These are phyloP conservation scores for Echinosophora koreensis DNA, from an alignment of 306 rosid genomes.

Conservation along the genomic window DNA sequence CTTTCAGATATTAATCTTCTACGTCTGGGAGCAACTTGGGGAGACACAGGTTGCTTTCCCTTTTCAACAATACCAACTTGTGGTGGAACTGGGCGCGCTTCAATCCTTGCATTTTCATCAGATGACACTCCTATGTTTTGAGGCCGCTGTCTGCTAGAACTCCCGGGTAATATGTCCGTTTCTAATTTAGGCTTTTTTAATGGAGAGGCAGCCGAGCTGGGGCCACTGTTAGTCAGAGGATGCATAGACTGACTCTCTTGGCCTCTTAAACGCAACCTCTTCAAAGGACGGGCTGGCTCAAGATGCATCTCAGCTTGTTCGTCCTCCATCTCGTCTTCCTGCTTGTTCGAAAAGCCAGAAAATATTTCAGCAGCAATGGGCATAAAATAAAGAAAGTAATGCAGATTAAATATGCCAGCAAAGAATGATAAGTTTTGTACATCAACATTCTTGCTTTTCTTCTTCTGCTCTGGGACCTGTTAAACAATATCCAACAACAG, in stretches of 20 bases:
- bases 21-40: conserved; percentile 48
- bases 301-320: conserved; percentile 56
- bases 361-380: conserved; percentile 39
- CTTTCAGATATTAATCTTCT: conserved; percentile 50
- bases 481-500: conserved; percentile 40
- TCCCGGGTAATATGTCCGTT: conserved; percentile 36
- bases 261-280: conserved; percentile 73
- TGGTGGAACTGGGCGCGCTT: conserved; percentile 42
- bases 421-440: conserved; percentile 46
- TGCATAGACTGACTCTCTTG: conserved; percentile 58
- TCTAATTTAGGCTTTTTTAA: conserved; percentile 62
- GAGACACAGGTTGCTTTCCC: conserved; percentile 73
- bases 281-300: conserved; percentile 70
- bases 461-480: conserved; percentile 59
- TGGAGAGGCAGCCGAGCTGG: conserved; percentile 50
- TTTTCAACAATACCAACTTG: conserved; percentile 51
- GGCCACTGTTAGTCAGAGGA: conserved; percentile 34
- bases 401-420: conserved; percentile 33
- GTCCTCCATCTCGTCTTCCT: conserved; percentile 61
- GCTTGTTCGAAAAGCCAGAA: conserved; percentile 44
- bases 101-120: conserved; percentile 47
- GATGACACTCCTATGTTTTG: conserved; percentile 48
- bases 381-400: conserved; percentile 14
- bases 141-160: conserved; percentile 49
- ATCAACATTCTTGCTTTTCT: conserved; percentile 45